These are phyloP conservation scores for Pulchroboletus neoregius DNA, from an alignment of 1,284 basidiomycete genomes.

Conservation along the genomic window DNA sequence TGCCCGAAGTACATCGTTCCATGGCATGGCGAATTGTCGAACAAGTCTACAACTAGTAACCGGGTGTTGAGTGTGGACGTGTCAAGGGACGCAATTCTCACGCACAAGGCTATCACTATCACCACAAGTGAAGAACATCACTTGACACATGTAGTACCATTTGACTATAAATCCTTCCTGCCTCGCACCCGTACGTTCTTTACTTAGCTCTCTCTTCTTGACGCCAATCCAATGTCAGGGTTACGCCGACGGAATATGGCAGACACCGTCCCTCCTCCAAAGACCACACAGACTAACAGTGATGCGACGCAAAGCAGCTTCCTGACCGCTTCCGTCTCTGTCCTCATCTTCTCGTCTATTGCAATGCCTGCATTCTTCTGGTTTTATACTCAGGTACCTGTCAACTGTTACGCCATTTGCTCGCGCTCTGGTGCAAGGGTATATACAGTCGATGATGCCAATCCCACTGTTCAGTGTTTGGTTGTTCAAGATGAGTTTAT, in stretches of 20 bases:
- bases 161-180: too few relatives aligned
- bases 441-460: slow-evolving; percentile 56
- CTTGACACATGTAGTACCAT: too few relatives aligned
- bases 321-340: background rate
- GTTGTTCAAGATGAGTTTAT: slow-evolving; percentile 50
- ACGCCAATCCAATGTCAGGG: slow-evolving; percentile 16
- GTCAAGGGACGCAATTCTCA: slow-evolving; percentile 16
- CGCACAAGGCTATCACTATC: too few relatives aligned
- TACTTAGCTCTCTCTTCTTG: too few relatives aligned
- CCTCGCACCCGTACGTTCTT: too few relatives aligned
- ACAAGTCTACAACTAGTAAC: background rate
- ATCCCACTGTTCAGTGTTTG: slow-evolving; percentile 54
- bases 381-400: slow-evolving; percentile 12
- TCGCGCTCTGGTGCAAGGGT: slow-evolving; percentile 47
- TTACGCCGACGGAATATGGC: slow-evolving; percentile 14
- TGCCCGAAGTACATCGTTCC: slow-evolving; percentile 37
- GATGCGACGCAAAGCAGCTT: background rate
- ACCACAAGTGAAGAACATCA: too few relatives aligned
- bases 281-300: background rate
- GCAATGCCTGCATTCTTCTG: slow-evolving; percentile 15
- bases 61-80: slow-evolving; percentile 5
- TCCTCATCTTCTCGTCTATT: slow-evolving; percentile 13
- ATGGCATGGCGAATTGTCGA: slow-evolving; percentile 25
- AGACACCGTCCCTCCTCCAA: background rate
- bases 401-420: slow-evolving; percentile 54